Conservation (phyloP, 2,329 filamentous ascomycete species). For the Claviceps sp. region DNA sequence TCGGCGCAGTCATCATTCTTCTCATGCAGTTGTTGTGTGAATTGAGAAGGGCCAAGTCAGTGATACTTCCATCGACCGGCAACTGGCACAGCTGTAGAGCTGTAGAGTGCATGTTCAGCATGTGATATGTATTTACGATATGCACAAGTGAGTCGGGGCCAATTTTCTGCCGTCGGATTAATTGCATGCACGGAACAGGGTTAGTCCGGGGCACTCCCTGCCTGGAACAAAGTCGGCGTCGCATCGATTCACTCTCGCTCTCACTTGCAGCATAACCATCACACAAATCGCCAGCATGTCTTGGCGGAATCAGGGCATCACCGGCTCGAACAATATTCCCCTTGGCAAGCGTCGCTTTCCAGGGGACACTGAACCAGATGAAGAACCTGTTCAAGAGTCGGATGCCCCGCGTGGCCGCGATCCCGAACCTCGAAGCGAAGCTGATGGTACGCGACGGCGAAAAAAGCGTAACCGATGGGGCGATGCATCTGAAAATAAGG, state of each 20-base stretch:
- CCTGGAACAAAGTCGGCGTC: not conserved
- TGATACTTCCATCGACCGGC: not conserved
- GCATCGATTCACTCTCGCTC: not conserved
- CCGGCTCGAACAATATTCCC: conserved; percentile 95
- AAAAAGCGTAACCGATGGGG: conserved; percentile 99
- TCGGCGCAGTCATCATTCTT: too few species aligned
- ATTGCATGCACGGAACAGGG: not conserved
- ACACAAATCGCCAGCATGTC: conserved; percentile 34
- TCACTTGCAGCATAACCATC: not conserved
- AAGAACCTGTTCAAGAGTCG: conserved; percentile 19
- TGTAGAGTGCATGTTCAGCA: not conserved
- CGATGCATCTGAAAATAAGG: conserved; percentile 95
- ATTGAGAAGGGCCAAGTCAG: too few species aligned
- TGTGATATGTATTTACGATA: not conserved
- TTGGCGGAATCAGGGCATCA: conserved; percentile 71
- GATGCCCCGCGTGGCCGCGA: conserved; percentile 81
- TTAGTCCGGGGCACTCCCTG: not conserved
- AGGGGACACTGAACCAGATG: conserved; percentile 40
- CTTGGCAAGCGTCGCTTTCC: conserved; percentile 77
- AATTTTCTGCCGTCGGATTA: not conserved
- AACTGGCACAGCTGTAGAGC: too few species aligned
- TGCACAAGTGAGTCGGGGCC: not conserved
- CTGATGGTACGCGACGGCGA: conserved; percentile 72
- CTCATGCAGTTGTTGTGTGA: too few species aligned
- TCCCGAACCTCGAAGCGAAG: conserved; percentile 57